phyloP scores from a whole-genome alignment of 306 rosid species.

The Cicer chorassanicum region DNA sequence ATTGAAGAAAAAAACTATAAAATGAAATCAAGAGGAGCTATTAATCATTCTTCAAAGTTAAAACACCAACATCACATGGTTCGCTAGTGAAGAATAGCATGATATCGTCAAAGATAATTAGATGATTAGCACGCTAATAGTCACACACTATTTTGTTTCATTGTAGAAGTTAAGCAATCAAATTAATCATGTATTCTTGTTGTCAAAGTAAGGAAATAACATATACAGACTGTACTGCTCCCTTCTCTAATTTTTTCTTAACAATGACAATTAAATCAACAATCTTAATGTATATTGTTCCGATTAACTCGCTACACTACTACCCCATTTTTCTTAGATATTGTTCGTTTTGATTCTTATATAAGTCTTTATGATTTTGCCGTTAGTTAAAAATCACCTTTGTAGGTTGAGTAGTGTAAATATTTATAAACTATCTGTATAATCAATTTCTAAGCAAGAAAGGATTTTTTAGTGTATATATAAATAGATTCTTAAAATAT shows the following conservation, averaged over 20 bases:
- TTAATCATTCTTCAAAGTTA: background rate
- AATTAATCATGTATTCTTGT: constrained; percentile 45
- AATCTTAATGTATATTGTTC: background rate
- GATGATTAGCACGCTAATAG: constrained; percentile 24
- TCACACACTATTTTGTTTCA: constrained; percentile 40
- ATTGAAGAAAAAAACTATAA: no score
- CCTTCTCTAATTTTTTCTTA: constrained; percentile 35
- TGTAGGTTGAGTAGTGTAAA: no score
- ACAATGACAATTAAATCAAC: background rate
- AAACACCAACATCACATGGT: constrained; percentile 40
- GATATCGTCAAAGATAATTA: constrained; percentile 38
- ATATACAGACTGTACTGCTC: constrained; percentile 31
- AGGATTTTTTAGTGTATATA: no score
- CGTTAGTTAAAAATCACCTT: no score
- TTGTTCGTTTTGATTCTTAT: no score
- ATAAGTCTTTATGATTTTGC: no score
- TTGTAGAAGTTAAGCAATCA: constrained; percentile 56
- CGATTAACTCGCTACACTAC: no score
- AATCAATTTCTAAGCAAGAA: no score
- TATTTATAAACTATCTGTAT: no score
- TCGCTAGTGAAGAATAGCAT: constrained; percentile 24
- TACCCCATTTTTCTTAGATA: no score
- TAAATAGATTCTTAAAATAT: no score
- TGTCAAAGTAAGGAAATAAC: constrained; percentile 54
- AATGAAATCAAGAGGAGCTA: background rate